phyloP scores from a whole-genome alignment of 805 yeast species.

The Yamadazyma phyllophila region DNA sequence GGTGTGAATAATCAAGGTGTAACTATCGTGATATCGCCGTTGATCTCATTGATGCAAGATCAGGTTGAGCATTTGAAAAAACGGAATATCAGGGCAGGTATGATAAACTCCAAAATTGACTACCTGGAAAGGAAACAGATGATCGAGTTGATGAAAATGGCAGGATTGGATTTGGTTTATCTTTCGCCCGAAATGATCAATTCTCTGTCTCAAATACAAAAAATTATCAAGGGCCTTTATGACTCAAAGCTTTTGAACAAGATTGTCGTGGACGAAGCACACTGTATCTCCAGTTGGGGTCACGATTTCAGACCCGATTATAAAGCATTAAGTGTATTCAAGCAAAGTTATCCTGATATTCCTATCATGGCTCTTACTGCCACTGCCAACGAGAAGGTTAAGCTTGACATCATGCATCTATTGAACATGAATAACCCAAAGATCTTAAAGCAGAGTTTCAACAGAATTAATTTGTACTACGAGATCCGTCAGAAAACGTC shows the following conservation, averaged over 20 bases:
- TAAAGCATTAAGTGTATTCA: slow-evolving; percentile 73
- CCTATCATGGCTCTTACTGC: slow-evolving; percentile 98
- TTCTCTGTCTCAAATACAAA: slow-evolving; percentile 65
- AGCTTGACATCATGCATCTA: slow-evolving; percentile 81
- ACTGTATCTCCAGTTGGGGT: slow-evolving; percentile 98
- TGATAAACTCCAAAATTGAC: slow-evolving; percentile 78
- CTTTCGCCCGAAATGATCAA: slow-evolving; percentile 94
- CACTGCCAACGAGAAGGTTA: slow-evolving; percentile 89
- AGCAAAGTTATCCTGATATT: slow-evolving; percentile 66
- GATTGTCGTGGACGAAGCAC: slow-evolving; percentile 95
- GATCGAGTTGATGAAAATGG: slow-evolving; percentile 60
- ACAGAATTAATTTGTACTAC: slow-evolving; percentile 80
- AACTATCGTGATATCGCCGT: slow-evolving; percentile 89
- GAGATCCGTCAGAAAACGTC: slow-evolving; percentile 68
- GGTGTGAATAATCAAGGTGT: slow-evolving; percentile 85
- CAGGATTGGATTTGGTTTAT: slow-evolving; percentile 73
- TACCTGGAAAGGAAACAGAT: slow-evolving; percentile 61
- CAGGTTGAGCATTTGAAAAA: slow-evolving; percentile 80
- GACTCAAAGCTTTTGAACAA: slow-evolving; percentile 64
- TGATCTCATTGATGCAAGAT: slow-evolving; percentile 96
- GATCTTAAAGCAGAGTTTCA: slow-evolving; percentile 85
- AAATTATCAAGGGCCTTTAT: slow-evolving; percentile 58
- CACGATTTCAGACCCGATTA: slow-evolving; percentile 98
- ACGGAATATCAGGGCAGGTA: slow-evolving; percentile 74
- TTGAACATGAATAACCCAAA: slow-evolving; percentile 60